A percentile compares a stretch with the other conserved stretches of the same genome.
phyloP scores from a whole-genome alignment of 768 basidiomycete species.

The Phanerochaete carnosa region DNA sequence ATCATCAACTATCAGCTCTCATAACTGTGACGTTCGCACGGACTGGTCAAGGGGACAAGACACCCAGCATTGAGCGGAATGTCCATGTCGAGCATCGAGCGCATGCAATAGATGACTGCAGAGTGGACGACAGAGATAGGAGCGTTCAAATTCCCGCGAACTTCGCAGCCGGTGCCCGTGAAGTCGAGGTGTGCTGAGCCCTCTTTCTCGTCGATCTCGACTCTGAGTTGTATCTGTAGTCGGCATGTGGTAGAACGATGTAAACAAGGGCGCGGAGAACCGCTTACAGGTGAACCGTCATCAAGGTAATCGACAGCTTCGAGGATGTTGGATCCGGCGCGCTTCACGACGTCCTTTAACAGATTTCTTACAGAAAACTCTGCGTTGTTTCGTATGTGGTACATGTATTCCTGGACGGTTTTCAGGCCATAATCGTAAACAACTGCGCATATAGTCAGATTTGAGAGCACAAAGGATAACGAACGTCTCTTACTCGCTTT shows the following conservation, averaged over 20 bases:
- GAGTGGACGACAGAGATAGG: constrained; percentile 86
- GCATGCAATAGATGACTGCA: constrained; percentile 87
- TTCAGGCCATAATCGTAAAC: constrained; percentile 82
- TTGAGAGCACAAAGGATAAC: constrained; percentile 7
- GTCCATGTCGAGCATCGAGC: constrained; percentile 79
- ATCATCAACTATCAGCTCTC: constrained; percentile 1
- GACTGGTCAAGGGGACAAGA: constrained; percentile 80
- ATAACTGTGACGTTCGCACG: constrained; percentile 15
- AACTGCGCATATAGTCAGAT: constrained; percentile 39
- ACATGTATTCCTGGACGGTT: constrained; percentile 93
- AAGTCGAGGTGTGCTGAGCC: constrained; percentile 89
- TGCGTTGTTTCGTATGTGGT: constrained; percentile 85
- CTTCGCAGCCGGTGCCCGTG: constrained; percentile 76
- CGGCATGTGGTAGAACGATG: neutral
- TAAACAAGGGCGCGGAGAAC: neutral
- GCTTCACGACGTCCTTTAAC: constrained; percentile 69
- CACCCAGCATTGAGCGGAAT: constrained; percentile 96
- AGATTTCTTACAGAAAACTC: constrained; percentile 84
- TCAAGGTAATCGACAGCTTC: constrained; percentile 81
- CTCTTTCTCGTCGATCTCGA: constrained; percentile 68
- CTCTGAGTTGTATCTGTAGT: constrained; percentile 63
- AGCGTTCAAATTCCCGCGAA: constrained; percentile 80
- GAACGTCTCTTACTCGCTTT: constrained; percentile 55
- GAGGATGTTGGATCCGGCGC: constrained; percentile 61
- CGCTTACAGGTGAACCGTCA: constrained; percentile 76